A percentile compares a stretch with the other conserved stretches of the same genome.
These are phyloP conservation scores for Circinella minor DNA, from an alignment of 371 early-diverging fungal species.

Conservation along the genomic window DNA sequence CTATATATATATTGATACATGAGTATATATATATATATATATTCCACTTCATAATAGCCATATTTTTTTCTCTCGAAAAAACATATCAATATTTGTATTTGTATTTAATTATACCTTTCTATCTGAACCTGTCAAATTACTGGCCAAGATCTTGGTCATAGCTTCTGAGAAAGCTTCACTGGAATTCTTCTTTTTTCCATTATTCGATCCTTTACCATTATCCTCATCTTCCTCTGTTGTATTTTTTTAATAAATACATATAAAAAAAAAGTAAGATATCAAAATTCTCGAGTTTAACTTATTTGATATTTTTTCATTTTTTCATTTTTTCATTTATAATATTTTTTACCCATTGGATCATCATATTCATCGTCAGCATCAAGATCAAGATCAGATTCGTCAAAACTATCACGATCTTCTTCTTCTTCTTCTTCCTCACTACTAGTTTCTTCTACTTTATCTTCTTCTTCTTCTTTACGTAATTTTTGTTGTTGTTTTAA, in stretches of 20 bases:
- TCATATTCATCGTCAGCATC: conserved; percentile 29
- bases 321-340: no score
- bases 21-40: background rate
- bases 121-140: conserved; percentile 54
- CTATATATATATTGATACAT: background rate
- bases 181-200: conserved; percentile 41
- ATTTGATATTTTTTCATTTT: conserved; percentile 6
- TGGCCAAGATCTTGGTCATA: conserved; percentile 73
- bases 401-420: conserved; percentile 16
- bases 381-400: conserved; percentile 26
- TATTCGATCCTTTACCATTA: conserved; percentile 5
- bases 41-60: background rate
- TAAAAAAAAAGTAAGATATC: background rate
- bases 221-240: conserved; percentile 26
- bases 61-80: no score
- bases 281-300: conserved; percentile 15
- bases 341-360: conserved; percentile 6
- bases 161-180: conserved; percentile 63
- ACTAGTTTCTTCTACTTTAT: background rate
- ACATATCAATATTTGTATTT: no score
- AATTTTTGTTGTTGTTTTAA: conserved; percentile 12
- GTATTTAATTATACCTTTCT: conserved; percentile 31
- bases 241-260: background rate
- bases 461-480: background rate
- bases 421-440: background rate